Base-by-base conservation (phyloP, 768 basidiomycete genomes). In the Rickenella mellea region DNA sequence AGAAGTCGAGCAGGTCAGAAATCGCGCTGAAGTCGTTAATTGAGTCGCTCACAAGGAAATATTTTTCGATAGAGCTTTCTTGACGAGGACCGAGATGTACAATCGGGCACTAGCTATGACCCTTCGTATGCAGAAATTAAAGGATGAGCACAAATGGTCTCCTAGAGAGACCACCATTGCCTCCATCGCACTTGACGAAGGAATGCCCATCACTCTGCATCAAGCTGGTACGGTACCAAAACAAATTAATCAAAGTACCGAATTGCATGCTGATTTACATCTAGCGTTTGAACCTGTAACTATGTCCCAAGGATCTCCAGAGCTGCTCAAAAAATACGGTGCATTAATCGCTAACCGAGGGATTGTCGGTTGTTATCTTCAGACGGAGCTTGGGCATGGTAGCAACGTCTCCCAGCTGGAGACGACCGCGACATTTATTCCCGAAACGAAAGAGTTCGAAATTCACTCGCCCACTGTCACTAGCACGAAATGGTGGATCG, bases 401-500 rank as follows among this genome's bases (percentile, higher is more conserved):
- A 77, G 78, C 1, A 83, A 84, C 50, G 80, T 89, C 3, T 58
- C 67, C 1, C 58, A 65, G 1, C 64, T 88, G 17, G 85, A 88
- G 56, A 88, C 85, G 0, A 87, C 81, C 0, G 83, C 83, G 3
- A 84, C 80, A 0, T 88, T 77, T 58, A 60, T 81, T n/a, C 77
- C 76, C 0, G 71, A 74, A 24, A 71, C 74, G 0, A 57, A 70
- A 41, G 78, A 83, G 54, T 87, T 88, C 48, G 80, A 83, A 30
- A 75, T 89, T 27, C 70, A 88, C 52, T 82, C 83, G 1, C 85
- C 86, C 0, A 78, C 78, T 0, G 50, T 85, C 19, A 83, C 83
- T 1, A 82, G 80, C 46, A 74, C 67, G 48, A 89, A 89, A 55
- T 89, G 84, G 83, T 89, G 85, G 86, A 73, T 83, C 41, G 84